A percentile compares a stretch with the other conserved stretches of the same genome.
These are phyloP conservation scores for Colletotrichum sp. DNA, from an alignment of 2,329 filamentous ascomycete species.

Conservation along the genomic window DNA sequence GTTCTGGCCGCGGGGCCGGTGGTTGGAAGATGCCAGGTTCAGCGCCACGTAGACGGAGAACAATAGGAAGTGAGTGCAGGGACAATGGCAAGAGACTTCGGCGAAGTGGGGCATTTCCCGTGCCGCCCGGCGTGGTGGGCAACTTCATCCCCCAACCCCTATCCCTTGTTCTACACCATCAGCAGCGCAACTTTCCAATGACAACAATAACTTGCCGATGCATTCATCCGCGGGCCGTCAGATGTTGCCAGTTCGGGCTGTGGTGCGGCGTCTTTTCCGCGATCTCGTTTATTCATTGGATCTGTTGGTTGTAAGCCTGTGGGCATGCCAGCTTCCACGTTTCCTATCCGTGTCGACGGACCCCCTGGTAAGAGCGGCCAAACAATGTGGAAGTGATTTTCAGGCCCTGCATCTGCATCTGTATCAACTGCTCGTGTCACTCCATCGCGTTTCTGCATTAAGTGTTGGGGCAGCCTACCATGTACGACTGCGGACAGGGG, in stretches of 20 bases:
- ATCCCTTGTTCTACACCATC: neutral
- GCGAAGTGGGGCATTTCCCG: neutral
- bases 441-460: neutral
- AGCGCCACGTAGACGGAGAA: slow-evolving; percentile 1
- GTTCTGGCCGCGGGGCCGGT: neutral
- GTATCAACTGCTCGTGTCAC: neutral
- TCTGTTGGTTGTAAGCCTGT: neutral
- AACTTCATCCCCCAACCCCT: neutral
- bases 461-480: neutral
- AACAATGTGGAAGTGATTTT: neutral
- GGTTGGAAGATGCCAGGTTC: neutral
- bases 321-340: neutral
- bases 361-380: neutral
- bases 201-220: neutral
- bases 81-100: slow-evolving; percentile 7
- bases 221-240: neutral
- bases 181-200: neutral
- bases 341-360: neutral
- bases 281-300: neutral
- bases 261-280: neutral
- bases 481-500: neutral
- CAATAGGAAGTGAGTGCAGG: slow-evolving; percentile 2
- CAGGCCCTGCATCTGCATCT: neutral
- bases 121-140: neutral
- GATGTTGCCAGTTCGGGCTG: neutral